Conservation (phyloP, 2,329 filamentous ascomycete species). For the Xylaria digitata region DNA sequence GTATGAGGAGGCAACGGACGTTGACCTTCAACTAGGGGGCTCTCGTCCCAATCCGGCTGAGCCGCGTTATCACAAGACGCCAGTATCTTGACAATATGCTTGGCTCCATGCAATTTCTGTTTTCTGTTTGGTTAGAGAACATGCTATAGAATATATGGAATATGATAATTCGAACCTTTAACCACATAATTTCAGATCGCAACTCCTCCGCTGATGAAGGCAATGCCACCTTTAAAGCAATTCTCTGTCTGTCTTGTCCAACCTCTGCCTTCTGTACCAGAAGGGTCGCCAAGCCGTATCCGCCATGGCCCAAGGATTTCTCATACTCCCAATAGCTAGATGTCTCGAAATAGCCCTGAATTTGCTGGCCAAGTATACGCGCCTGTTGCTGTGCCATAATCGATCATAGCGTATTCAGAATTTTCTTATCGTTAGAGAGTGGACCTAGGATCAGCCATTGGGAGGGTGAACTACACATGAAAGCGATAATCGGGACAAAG, state of each 20-base stretch:
- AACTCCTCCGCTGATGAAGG: neutral
- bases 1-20: constrained; percentile 5
- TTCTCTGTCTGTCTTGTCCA: neutral
- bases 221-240: constrained; percentile 19
- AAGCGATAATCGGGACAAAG: neutral
- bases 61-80: constrained; percentile 5
- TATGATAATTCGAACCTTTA: constrained; percentile 15
- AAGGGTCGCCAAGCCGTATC: constrained; percentile 17
- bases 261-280: constrained; percentile 3
- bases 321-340: constrained; percentile 23
- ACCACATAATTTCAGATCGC: constrained; percentile 12
- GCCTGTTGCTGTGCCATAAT: neutral
- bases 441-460: neutral
- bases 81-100: constrained; percentile 22
- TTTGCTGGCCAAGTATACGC: neutral
- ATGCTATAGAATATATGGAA: neutral
- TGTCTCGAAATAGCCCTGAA: neutral
- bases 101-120: constrained; percentile 17
- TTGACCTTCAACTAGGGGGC: neutral
- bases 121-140: neutral
- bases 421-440: neutral
- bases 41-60: neutral
- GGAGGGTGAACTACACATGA: neutral
- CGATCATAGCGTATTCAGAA: neutral
- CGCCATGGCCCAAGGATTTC: constrained; percentile 12